Evolutionary conservation across 176 grass and related monocot genomes (phyloP).

Genomic region (Triticum aestivum): IWGSC_CS_RefSeq_v2.1 NC_057811.1:360393411-360393910

Average conservation of each 20-base stretch:
- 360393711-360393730: background rate
- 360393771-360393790: slow-evolving; percentile 83
- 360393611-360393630: background rate
- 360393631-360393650: background rate
- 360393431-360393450: slow-evolving; percentile 16
- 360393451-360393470: slow-evolving; percentile 35
- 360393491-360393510: slow-evolving; percentile 1
- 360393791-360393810: slow-evolving; percentile 68
- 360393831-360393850: slow-evolving; percentile 44
- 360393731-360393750: background rate
- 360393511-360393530: slow-evolving; percentile 31
- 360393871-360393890: slow-evolving; percentile 1
- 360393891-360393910: background rate
- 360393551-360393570: background rate
- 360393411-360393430: slow-evolving; percentile 30
- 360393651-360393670: background rate
- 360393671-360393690: background rate
- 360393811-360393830: slow-evolving; percentile 77
- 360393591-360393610: background rate
- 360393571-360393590: background rate
- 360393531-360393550: background rate
- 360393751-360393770: slow-evolving; percentile 36
- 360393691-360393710: background rate
- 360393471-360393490: slow-evolving; percentile 35
- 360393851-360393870: background rate